Percentiles rank a stretch among this genome's conserved stretches.
Conservation (phyloP, 1,284 basidiomycete genomes). For the Spongiforma sp. region DNA sequence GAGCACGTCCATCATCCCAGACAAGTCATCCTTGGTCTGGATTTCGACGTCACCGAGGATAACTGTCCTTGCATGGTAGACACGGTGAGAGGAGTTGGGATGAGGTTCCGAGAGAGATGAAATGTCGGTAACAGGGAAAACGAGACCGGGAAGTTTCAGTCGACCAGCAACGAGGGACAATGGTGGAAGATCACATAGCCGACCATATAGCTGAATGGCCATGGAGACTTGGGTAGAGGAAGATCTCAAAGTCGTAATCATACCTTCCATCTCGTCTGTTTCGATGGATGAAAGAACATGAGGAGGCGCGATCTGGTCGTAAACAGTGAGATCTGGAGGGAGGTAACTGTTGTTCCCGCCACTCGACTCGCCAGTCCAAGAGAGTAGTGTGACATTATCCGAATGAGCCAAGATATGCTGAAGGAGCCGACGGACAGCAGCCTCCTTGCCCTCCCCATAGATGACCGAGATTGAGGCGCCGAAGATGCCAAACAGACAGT, state of each 20-base stretch:
- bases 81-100: no score
- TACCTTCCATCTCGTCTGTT: not conserved
- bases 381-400: not conserved
- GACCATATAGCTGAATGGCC: not conserved
- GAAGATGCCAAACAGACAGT: not conserved
- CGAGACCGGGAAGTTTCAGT: not conserved
- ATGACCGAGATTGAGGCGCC: not conserved
- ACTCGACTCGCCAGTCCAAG: not conserved
- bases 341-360: not conserved
- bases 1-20: no score
- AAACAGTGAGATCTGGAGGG: not conserved
- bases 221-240: not conserved
- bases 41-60: no score
- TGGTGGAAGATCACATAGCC: not conserved
- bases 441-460: no score
- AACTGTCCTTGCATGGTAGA: no score
- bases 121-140: not conserved
- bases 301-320: not conserved
- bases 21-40: no score
- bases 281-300: not conserved
- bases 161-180: not conserved
- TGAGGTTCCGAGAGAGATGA: no score
- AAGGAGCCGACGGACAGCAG: not conserved
- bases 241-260: not conserved
- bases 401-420: not conserved